Percentiles rank a stretch among this genome's conserved stretches.
Conservation (phyloP, 2,329 filamentous ascomycete genomes). For the Ophiostoma australiae region DNA sequence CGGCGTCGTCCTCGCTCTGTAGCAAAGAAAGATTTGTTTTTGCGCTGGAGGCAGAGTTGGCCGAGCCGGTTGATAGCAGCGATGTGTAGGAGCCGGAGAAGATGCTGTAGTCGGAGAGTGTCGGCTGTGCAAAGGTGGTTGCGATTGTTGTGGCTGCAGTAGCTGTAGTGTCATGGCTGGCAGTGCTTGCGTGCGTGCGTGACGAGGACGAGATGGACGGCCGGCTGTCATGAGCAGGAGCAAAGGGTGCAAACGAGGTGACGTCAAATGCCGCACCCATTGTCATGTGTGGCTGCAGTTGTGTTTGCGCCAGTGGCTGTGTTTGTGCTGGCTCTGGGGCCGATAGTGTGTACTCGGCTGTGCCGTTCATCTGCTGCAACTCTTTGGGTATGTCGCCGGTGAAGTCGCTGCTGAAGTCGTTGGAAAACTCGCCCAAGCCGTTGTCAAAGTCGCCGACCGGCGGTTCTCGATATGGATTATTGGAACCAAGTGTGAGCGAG, state of each 20-base stretch:
- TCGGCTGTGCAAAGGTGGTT: background rate
- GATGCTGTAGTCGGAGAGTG: constrained; percentile 5
- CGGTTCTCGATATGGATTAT: background rate
- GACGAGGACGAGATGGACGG: background rate
- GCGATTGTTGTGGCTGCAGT: background rate
- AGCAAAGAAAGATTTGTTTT: background rate
- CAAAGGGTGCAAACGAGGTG: background rate
- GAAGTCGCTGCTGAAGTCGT: background rate
- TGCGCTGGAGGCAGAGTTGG: background rate
- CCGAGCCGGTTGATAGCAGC: background rate
- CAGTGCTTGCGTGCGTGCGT: background rate
- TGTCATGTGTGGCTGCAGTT: background rate
- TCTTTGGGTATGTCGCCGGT: background rate
- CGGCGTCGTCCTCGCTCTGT: background rate
- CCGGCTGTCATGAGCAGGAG: background rate
- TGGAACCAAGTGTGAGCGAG: background rate
- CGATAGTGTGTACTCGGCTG: background rate
- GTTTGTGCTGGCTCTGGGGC: background rate
- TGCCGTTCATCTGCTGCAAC: background rate
- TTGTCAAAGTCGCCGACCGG: background rate
- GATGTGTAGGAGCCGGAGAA: constrained; percentile 1
- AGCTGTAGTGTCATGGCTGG: background rate
- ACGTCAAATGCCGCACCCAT: background rate
- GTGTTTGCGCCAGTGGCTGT: background rate
- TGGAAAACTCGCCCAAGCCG: background rate